Evolutionary conservation across 2,329 filamentous ascomycete species (phyloP), one percentile per base, ranked within the genome.

Genomic region (Fusarium caatingaense): DNA sequence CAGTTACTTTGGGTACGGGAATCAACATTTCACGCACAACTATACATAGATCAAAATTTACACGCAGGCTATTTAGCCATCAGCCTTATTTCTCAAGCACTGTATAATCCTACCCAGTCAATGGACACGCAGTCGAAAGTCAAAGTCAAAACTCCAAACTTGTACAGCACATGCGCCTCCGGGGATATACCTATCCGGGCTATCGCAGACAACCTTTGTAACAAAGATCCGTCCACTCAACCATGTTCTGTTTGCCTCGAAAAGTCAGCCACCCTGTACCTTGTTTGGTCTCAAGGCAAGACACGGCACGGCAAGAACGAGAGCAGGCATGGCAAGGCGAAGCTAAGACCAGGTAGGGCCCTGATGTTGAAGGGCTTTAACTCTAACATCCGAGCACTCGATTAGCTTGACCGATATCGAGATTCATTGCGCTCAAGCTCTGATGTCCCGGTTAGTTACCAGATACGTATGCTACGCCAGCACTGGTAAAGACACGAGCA

Each of bases 251-350:
- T 41, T 46, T 60, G 41, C 46, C 28, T 40, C 12, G 30, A 48
- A 64, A 37, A 18, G 18, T 25, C 34, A 37, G 11, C 46, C 64
- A 47, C 54, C 48, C 47, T 65, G 42, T 46, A 65, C 47, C 41
- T 48, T 47, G 62, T 23, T 21, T n/a, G 50, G 12, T 34, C 32
- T 48, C 15, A 53, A 42, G 32, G 32, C 37, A 56, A 65, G 23
- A 42, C 41, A 46, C 37, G 25, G 18, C 30, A n/a, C 49, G 27
- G 32, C 34, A 37, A 44, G 20, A 23, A 15, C 30, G 32, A 51
- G 12, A 25, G 13, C n/a, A 13, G 30, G 27, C 34, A 45, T 34
- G 30, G 53, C 28, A 60, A 23, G 41, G 44, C 54, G 41, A 47
- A 46, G 54, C 41, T 30, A 34, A 37, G 46, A 20, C 50, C 32